Evolutionary conservation across 306 rosid genomes (phyloP), one percentile per base, ranked within the genome.

Genomic region (Quercus berberidifolia): DNA sequence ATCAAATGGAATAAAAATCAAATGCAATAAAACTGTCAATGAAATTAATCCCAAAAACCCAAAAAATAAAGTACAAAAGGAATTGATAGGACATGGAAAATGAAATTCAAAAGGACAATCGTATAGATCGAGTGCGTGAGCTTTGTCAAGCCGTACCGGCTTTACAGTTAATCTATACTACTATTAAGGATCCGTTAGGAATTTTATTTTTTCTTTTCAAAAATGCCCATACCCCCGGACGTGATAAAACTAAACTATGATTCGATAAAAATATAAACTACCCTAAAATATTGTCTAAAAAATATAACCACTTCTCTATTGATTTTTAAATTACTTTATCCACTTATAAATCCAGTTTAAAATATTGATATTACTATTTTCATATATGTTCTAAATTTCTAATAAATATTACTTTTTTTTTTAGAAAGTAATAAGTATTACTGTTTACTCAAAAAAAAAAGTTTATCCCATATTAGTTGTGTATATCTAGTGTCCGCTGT

Each of bases 101-200:
- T 62, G 59, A 55, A 79, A 30, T 28, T 64, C 57, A 65, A 49
- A 41, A 79, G 56, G 69, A 41, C 80, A 85, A 49, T 81, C 79
- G 63, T 18, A 52, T 76, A 86, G 94, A 92, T 91, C 93, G 87
- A 87, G 71, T 68, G 74, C 88, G 87, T 77, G 81, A 81, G 91
- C 74, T 83, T 76, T 72, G 84, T 64, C 78, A 90, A 89, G 86
- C 85, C 71, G 10, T 69, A 77, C 80, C 69, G 83, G 87, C 87
- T 79, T 41, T 2, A 41, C 46, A 8, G 11, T 41, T 41, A 41
- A 41, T 41, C 11, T 41, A 41, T 2, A 35, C 41, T 35, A 35
- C 9, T 6, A 35, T 35, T 35, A 35, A 35, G 41, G 9, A 35
- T 35, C 9, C 41, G 41, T 35, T 35, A 9, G 41, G 9, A 35